Conservation (phyloP, 1,139 yeast genomes). For the Debaryomyces coudertii region DNA sequence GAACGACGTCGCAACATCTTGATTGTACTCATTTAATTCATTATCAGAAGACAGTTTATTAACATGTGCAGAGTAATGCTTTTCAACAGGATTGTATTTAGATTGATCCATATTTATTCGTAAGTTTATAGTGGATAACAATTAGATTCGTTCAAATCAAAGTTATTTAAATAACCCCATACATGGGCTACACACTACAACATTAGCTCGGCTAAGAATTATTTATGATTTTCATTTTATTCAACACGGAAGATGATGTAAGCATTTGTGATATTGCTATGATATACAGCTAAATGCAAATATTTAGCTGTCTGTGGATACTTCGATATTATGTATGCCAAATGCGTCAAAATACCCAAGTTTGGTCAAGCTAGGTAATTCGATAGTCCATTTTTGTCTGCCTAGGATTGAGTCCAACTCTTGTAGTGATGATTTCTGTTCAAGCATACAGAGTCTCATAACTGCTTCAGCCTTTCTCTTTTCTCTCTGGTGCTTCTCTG, state of each 20-base stretch:
- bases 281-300: no score
- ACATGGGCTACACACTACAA: no score
- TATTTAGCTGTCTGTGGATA: constrained; percentile 9
- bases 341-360: constrained; percentile 34
- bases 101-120: neutral
- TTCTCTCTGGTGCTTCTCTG: constrained; percentile 46
- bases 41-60: neutral
- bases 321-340: constrained; percentile 21
- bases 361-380: constrained; percentile 28
- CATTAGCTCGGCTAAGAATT: no score
- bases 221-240: no score
- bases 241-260: no score
- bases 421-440: constrained; percentile 33
- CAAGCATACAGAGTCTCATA: constrained; percentile 48
- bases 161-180: no score
- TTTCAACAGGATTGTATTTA: neutral
- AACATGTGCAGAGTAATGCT: neutral
- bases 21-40: neutral
- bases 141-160: no score
- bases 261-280: neutral
- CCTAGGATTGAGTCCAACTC: constrained; percentile 47
- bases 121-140: neutral
- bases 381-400: constrained; percentile 34
- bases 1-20: neutral
- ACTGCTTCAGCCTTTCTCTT: constrained; percentile 50